Evolutionary conservation across 768 basidiomycete genomes (phyloP).

Genomic region (Xanthoconium stramineum): DNA sequence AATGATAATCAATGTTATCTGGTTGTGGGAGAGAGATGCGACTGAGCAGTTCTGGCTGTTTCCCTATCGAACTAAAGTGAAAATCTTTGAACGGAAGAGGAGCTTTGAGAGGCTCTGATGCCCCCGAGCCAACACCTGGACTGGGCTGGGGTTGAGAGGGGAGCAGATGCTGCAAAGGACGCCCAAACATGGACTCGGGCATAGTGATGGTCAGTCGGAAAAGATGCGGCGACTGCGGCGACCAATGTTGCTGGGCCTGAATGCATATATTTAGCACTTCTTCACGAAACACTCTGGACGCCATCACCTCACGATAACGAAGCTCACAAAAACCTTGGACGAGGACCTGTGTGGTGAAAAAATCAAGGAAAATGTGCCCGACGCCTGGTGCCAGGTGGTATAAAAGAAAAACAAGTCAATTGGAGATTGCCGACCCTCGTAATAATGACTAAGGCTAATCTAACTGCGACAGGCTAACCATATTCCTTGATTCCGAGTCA

Average conservation of each 20-base stretch:
- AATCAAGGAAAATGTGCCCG: neutral
- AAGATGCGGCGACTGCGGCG: conserved; percentile 12
- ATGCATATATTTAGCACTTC: conserved; percentile 16
- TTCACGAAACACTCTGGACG: neutral
- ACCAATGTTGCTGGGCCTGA: neutral
- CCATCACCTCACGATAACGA: conserved; percentile 15
- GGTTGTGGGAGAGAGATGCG: conserved; percentile 42
- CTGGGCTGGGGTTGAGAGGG: conserved; percentile 5
- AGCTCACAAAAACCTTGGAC: neutral
- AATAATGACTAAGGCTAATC: neutral
- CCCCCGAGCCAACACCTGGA: neutral
- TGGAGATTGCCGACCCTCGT: conserved; percentile 12
- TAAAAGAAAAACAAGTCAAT: neutral
- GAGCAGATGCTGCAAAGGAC: conserved; percentile 25
- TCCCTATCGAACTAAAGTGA: conserved; percentile 52
- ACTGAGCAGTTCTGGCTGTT: conserved; percentile 48
- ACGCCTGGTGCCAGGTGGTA: no score
- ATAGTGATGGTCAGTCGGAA: conserved; percentile 17
- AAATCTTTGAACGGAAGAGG: conserved; percentile 39
- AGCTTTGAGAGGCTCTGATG: conserved; percentile 1
- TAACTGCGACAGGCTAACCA: neutral
- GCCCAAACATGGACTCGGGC: conserved; percentile 30
- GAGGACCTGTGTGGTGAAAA: neutral
- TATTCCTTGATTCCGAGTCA: no score
- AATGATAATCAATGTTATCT: conserved; percentile 24